Base-by-base conservation (phyloP, 2,329 filamentous ascomycete genomes). In the Chalaropsis thielavioides region DNA sequence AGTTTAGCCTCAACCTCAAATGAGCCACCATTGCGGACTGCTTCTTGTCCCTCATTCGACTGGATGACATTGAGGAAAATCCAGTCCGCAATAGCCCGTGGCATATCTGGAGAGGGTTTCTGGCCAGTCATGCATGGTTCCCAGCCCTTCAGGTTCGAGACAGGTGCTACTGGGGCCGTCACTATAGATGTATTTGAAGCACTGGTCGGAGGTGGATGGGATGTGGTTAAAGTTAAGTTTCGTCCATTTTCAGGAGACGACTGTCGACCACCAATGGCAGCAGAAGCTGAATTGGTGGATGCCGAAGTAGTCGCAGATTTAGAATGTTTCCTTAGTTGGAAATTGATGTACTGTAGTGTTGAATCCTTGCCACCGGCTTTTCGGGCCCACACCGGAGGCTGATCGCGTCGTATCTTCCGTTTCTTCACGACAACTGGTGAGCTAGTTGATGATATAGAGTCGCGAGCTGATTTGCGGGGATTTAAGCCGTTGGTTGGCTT, bases 1-100 rank as follows among this genome's bases (percentile, higher is more conserved):
- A 97, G 79, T 74, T 97, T 97, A 10, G 91, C 94, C 76, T 99
- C 94, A 64, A 99, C 89, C 75, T 99, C 94, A 63, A 96, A 85
- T 67, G 90, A 82, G 15, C 91, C 86, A 6, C 84, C 84, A 17
- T 82, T 80, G 62, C 81, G 81, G 17, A 78, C 75, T 22, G 88
- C 81, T 69, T 88, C 84, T 40, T 80, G 80, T 44, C 85, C 79
- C 69, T 89, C 83, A n/a, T 81, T 78, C 67, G 85, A 84, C 62
- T 80, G 77, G 6, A 94, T 80, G 19, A 94, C 86, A 64, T 87
- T 80, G 60, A 83, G 73, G 72, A 86, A 95, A 11, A 96, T 77
- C 70, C 91, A 95, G 72, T 95, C 89, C 68, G 87, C 89, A n/a
- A 95, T 80, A 19, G 79, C 74, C 70, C 85, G 87, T n/a, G 85